Conservation (phyloP, 768 basidiomycete species). For the Lyophyllum shimeji region DNA sequence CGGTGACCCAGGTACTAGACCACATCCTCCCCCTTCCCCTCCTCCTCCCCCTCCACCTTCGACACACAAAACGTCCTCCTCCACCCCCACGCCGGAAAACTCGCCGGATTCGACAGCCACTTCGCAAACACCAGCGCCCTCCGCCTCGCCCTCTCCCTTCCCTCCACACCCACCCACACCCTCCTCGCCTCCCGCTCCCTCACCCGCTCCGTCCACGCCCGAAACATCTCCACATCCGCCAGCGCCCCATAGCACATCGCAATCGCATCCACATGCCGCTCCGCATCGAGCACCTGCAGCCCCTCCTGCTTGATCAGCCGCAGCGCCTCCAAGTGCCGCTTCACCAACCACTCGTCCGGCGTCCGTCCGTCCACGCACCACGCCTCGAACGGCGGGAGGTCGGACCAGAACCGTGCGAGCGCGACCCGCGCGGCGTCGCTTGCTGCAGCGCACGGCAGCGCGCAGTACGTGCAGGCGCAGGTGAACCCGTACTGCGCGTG, state of each 20-base stretch:
- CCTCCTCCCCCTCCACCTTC: not conserved
- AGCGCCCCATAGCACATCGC: slow-evolving; percentile 43
- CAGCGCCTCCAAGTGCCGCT: slow-evolving; percentile 30
- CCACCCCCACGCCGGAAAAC: slow-evolving; percentile 39
- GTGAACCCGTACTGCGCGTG: slow-evolving; percentile 27
- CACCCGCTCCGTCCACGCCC: slow-evolving; percentile 30
- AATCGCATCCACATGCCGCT: slow-evolving; percentile 35
- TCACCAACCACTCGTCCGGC: slow-evolving; percentile 27
- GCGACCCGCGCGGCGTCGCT: slow-evolving; percentile 30
- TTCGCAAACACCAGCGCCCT: slow-evolving; percentile 26
- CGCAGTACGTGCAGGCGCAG: slow-evolving; percentile 31
- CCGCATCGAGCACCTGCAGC: slow-evolving; percentile 27
- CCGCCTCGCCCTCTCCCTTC: slow-evolving; percentile 15
- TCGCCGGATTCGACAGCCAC: slow-evolving; percentile 34
- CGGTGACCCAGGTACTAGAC: too few species aligned
- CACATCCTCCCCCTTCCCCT: too few species aligned
- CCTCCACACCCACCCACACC: too few species aligned
- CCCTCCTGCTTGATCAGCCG: slow-evolving; percentile 32
- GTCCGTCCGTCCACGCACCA: slow-evolving; percentile 32
- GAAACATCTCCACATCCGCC: slow-evolving; percentile 33
- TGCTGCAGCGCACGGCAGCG: slow-evolving; percentile 13
- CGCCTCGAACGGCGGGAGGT: slow-evolving; percentile 28
- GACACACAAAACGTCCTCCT: slow-evolving; percentile 21
- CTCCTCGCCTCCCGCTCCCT: slow-evolving; percentile 26
- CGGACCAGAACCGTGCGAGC: slow-evolving; percentile 26